Conservation (phyloP, 768 basidiomycete genomes). For the Mycena albidolilacea region DNA sequence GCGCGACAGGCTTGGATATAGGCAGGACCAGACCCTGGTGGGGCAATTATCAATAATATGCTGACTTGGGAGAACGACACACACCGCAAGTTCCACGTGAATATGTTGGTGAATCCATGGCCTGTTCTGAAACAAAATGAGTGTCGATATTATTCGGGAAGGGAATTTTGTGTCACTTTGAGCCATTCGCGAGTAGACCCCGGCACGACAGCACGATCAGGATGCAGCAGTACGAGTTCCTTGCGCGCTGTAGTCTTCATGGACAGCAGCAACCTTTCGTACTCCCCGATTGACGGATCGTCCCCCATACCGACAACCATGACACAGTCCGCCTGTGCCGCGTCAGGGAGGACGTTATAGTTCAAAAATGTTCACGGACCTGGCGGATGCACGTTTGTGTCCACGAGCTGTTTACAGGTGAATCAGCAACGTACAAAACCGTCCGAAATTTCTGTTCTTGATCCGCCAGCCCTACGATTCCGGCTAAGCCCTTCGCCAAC, state of each 20-base stretch:
- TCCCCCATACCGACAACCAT: constrained; percentile 96
- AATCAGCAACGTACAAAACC: constrained; percentile 97
- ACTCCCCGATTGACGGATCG: constrained; percentile 92
- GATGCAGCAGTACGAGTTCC: constrained; percentile 94
- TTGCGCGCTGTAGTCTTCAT: constrained; percentile 99
- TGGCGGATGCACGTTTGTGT: constrained; percentile 98
- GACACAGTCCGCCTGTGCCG: constrained; percentile 86
- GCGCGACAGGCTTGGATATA: constrained; percentile 68
- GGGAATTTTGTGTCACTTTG: constrained; percentile 68
- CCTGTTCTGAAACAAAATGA: constrained; percentile 72
- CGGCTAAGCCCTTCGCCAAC: constrained; percentile 1
- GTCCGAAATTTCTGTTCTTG: constrained; percentile 94
- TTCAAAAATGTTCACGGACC: constrained; percentile 55
- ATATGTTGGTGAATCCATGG: constrained; percentile 98
- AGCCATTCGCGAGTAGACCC: constrained; percentile 98
- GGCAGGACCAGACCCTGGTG: constrained; percentile 80
- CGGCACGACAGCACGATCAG: constrained; percentile 88
- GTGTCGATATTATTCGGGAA: neutral
- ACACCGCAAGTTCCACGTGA: constrained; percentile 91
- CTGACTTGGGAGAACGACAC: constrained; percentile 37
- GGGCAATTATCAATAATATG: constrained; percentile 26
- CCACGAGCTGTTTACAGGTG: constrained; percentile 95
- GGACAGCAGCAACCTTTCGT: constrained; percentile 91
- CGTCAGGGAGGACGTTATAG: constrained; percentile 11
- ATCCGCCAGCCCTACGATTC: constrained; percentile 81